phyloP scores from a whole-genome alignment of 257 asterid genomes.

The Capsicum pubescens region DNA sequence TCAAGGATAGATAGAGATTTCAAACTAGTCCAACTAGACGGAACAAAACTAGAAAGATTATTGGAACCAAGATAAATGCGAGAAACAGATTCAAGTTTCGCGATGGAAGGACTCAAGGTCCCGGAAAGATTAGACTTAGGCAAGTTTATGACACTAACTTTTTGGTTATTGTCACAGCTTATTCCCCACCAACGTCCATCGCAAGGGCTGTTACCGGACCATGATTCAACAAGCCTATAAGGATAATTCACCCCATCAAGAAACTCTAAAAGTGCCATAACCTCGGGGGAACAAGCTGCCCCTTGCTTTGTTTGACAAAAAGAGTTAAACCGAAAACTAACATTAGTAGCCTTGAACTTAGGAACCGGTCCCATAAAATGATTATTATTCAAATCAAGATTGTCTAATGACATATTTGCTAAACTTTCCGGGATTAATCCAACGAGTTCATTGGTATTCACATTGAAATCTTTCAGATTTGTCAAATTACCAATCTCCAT shows the following conservation, averaged over 20 bases:
- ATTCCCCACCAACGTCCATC: slow-evolving; percentile 68
- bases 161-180: slow-evolving; percentile 55
- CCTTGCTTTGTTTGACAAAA: slow-evolving; percentile 65
- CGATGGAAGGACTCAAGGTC: slow-evolving; percentile 66
- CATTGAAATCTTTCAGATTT: slow-evolving; percentile 59
- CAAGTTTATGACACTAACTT: slow-evolving; percentile 59
- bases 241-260: slow-evolving; percentile 83
- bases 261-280: slow-evolving; percentile 71
- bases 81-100: slow-evolving; percentile 63
- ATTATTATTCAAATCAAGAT: slow-evolving; percentile 78
- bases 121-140: slow-evolving; percentile 70
- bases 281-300: slow-evolving; percentile 59
- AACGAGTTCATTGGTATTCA: slow-evolving; percentile 74
- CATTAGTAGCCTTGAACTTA: slow-evolving; percentile 61
- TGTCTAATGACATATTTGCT: slow-evolving; percentile 49
- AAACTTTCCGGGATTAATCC: slow-evolving; percentile 74
- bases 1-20: slow-evolving; percentile 63
- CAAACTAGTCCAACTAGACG: slow-evolving; percentile 64
- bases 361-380: slow-evolving; percentile 83
- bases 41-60: slow-evolving; percentile 66
- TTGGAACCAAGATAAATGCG: slow-evolving; percentile 60
- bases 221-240: slow-evolving; percentile 61
- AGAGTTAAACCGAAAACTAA: slow-evolving; percentile 53
- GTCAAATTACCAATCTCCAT: slow-evolving; percentile 56
- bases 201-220: slow-evolving; percentile 84